Evolutionary conservation across 257 asterid species (phyloP).

Genomic region (Avicennia marina): DNA sequence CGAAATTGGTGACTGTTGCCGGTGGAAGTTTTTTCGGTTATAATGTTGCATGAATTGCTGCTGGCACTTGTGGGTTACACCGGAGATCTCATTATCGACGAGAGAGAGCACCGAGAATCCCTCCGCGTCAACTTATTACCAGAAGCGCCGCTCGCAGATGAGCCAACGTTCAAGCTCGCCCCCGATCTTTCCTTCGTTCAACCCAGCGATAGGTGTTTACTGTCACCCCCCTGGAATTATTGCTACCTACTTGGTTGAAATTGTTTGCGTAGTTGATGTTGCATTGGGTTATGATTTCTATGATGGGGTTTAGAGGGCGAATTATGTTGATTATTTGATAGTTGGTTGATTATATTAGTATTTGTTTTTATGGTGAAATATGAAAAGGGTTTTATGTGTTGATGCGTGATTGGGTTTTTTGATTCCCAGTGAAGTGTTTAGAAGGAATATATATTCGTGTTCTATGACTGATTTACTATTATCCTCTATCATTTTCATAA

Average conservation of each 20-base stretch:
- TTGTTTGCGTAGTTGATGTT: not conserved
- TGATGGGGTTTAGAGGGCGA: not conserved
- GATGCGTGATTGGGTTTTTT: not conserved
- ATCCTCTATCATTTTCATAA: not conserved
- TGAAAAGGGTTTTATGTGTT: slow-evolving; percentile 7
- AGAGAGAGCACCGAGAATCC: slow-evolving; percentile 48
- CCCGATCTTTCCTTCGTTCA: slow-evolving; percentile 78
- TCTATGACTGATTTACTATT: not conserved
- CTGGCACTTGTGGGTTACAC: slow-evolving; percentile 87
- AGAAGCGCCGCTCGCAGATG: slow-evolving; percentile 63
- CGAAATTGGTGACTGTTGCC: not conserved
- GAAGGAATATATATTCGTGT: not conserved
- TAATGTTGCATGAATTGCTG: slow-evolving; percentile 90
- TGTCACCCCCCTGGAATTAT: not conserved
- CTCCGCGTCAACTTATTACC: slow-evolving; percentile 45
- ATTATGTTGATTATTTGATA: not conserved
- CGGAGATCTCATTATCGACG: slow-evolving; percentile 93
- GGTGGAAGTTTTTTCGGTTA: slow-evolving; percentile 2
- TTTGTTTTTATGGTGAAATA: not conserved
- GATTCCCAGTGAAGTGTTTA: not conserved
- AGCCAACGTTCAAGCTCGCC: slow-evolving; percentile 82
- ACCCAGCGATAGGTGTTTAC: slow-evolving; percentile 75
- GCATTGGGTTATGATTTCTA: slow-evolving; percentile 8
- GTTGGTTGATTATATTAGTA: not conserved
- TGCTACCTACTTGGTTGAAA: not conserved